phyloP scores from a whole-genome alignment of 1,139 yeast species.

The Kazachstania sp. region DNA sequence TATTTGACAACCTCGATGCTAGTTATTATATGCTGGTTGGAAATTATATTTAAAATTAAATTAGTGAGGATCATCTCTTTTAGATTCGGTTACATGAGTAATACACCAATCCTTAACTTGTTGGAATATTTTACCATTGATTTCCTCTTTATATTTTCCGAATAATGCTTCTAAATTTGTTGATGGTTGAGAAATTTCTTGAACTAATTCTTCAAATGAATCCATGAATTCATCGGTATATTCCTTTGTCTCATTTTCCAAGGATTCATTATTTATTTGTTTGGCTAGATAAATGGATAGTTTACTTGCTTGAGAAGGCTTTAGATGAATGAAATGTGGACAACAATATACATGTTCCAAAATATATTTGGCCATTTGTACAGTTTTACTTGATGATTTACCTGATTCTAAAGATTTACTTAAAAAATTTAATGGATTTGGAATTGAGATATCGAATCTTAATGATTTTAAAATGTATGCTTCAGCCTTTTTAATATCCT shows the following conservation, averaged over 20 bases:
- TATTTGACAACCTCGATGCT: no score
- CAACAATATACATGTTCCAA: constrained; percentile 80
- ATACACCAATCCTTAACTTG: constrained; percentile 15
- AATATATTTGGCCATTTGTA: constrained; percentile 83
- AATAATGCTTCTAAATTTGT: constrained; percentile 25
- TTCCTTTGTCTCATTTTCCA: neutral
- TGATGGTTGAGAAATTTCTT: constrained; percentile 26
- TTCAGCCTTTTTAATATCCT: constrained; percentile 81
- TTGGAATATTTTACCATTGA: constrained; percentile 16
- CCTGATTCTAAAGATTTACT: constrained; percentile 91
- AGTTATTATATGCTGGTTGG: neutral
- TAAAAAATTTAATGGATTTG: constrained; percentile 89
- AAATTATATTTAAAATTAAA: no score
- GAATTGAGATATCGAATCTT: constrained; percentile 75
- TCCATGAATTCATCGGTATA: constrained; percentile 36
- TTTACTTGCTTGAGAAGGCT: constrained; percentile 86
- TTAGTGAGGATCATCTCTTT: no score
- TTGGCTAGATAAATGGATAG: constrained; percentile 88
- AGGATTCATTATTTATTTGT: constrained; percentile 36
- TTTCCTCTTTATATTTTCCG: constrained; percentile 15
- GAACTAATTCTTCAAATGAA: constrained; percentile 20
- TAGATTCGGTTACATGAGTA: neutral
- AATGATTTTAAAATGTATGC: constrained; percentile 67
- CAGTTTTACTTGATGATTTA: constrained; percentile 59
- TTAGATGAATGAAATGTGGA: constrained; percentile 63